phyloP scores from a whole-genome alignment of 768 basidiomycete species.

The Lactifluus volemus region DNA sequence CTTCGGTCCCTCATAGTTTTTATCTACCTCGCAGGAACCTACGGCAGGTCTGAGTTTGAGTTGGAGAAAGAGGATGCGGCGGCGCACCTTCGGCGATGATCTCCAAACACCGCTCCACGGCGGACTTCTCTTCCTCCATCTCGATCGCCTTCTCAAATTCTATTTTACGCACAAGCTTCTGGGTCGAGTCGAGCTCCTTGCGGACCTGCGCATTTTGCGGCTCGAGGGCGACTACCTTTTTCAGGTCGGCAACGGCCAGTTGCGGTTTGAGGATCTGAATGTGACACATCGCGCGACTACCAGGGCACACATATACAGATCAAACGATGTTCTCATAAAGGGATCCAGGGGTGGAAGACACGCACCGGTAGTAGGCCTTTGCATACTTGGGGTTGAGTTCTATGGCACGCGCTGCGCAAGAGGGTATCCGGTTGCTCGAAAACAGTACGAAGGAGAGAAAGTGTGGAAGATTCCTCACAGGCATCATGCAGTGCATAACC shows the following conservation, averaged over 20 bases:
- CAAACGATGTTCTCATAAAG: neutral
- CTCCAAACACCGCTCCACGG: conserved; percentile 65
- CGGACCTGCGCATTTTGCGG: conserved; percentile 78
- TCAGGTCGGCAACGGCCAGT: conserved; percentile 79
- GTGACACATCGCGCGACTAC: conserved; percentile 81
- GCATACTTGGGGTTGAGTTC: conserved; percentile 81
- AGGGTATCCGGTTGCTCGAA: neutral
- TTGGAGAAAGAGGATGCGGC: neutral
- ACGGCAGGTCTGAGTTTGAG: neutral
- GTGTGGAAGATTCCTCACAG: conserved; percentile 45
- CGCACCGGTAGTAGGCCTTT: conserved; percentile 81
- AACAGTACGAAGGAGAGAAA: neutral
- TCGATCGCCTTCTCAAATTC: conserved; percentile 97
- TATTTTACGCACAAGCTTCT: conserved; percentile 82
- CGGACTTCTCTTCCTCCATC: conserved; percentile 77
- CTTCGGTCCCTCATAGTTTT: conserved; percentile 64
- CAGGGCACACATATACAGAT: neutral
- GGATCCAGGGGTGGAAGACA: neutral
- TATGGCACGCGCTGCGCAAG: conserved; percentile 63
- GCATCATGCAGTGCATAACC: conserved; percentile 88
- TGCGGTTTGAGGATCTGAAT: conserved; percentile 86
- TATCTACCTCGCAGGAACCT: conserved; percentile 78
- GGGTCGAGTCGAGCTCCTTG: conserved; percentile 75
- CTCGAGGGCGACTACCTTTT: conserved; percentile 73
- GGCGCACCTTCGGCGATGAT: conserved; percentile 68